These are phyloP conservation scores for Chaetomium tenue DNA, from an alignment of 495 filamentous ascomycete species.

Conservation along the genomic window DNA sequence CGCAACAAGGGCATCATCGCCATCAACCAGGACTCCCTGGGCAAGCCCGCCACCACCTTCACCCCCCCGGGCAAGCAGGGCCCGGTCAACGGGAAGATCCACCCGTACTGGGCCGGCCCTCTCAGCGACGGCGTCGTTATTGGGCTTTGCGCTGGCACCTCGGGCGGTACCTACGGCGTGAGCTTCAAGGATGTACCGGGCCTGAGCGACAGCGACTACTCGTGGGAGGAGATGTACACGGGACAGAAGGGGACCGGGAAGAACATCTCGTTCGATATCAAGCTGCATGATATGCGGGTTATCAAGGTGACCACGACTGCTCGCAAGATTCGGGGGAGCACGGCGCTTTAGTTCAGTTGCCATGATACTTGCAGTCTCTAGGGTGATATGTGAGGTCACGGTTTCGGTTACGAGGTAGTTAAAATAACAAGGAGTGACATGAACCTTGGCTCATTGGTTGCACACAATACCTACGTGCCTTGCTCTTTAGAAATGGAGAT, in stretches of 20 bases:
- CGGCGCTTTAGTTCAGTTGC: neutral
- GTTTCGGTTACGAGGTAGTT: no score
- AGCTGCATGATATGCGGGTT: conserved; percentile 27
- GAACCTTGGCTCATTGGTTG: no score
- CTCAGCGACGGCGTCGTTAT: conserved; percentile 51
- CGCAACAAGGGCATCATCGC: conserved; percentile 52
- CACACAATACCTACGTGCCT: no score
- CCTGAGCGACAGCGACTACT: conserved; percentile 29
- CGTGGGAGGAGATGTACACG: conserved; percentile 42
- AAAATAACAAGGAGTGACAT: no score
- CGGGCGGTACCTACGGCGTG: conserved; percentile 42
- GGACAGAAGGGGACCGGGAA: conserved; percentile 24
- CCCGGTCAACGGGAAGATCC: conserved; percentile 57
- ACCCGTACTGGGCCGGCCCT: conserved; percentile 32
- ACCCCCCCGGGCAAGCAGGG: conserved; percentile 58
- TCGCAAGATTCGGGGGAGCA: neutral
- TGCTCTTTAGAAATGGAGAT: no score
- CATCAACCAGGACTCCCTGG: conserved; percentile 55
- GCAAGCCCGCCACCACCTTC: conserved; percentile 58
- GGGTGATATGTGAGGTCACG: no score
- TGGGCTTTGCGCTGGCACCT: conserved; percentile 51
- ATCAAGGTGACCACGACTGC: conserved; percentile 23
- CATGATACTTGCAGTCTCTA: no score
- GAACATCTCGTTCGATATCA: conserved; percentile 21
- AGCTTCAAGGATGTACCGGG: conserved; percentile 56